phyloP scores from a whole-genome alignment of 2,329 filamentous ascomycete species.

The Escovopsis weberi region DNA sequence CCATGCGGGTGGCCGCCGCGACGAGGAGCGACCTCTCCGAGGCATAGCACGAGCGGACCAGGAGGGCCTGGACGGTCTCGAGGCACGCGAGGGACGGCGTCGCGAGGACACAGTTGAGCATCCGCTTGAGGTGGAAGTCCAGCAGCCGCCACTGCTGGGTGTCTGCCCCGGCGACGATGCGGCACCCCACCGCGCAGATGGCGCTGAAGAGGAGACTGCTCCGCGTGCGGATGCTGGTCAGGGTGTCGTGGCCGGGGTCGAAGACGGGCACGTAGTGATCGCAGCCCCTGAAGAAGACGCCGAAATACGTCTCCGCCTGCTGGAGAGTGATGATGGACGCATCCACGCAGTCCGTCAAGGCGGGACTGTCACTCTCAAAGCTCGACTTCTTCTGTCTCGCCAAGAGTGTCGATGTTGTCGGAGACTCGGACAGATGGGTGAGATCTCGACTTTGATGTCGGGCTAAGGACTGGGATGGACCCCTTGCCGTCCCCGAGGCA shows the following conservation, averaged over 20 bases:
- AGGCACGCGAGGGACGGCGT: constrained; percentile 17
- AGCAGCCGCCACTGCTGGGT: constrained; percentile 27
- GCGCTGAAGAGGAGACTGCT: constrained; percentile 36
- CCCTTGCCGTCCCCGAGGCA: too few species aligned
- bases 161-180: constrained; percentile 24
- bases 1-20: constrained; percentile 35
- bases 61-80: constrained; percentile 36
- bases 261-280: constrained; percentile 15
- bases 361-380: constrained; percentile 5
- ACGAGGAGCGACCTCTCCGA: constrained; percentile 35
- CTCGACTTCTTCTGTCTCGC: constrained; percentile 5
- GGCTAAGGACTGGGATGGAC: too few species aligned
- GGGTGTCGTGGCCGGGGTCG: constrained; percentile 23
- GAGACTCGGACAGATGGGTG: not conserved
- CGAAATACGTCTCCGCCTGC: constrained; percentile 11
- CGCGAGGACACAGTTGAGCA: constrained; percentile 24
- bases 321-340: constrained; percentile 10
- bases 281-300: constrained; percentile 14
- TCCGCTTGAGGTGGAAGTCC: constrained; percentile 26
- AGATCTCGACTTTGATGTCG: too few species aligned
- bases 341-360: constrained; percentile 10
- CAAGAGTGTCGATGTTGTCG: not conserved
- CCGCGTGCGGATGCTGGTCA: constrained; percentile 28
- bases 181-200: constrained; percentile 37
- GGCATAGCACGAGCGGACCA: constrained; percentile 37